These are phyloP conservation scores for Pontederia paniculata DNA, from an alignment of 176 grass and related monocot species.

Conservation along the genomic window DNA sequence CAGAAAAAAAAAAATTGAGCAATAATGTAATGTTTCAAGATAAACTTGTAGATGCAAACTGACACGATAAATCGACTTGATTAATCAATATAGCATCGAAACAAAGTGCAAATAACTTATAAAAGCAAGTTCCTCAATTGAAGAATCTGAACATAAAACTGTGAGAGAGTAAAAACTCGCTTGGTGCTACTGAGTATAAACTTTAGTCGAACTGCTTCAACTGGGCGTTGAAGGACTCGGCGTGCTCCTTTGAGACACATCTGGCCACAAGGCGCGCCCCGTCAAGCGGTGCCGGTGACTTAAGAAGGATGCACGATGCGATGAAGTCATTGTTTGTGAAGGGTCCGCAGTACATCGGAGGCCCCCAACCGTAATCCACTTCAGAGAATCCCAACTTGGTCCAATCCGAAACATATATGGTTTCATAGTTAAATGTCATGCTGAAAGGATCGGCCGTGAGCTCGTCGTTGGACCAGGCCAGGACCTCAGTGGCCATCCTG, in stretches of 20 bases:
- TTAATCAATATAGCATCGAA: too few relatives aligned
- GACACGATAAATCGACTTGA: too few relatives aligned
- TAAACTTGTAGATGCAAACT: too few relatives aligned
- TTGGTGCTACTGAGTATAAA: too few relatives aligned
- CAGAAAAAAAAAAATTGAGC: too few relatives aligned
- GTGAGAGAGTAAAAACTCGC: too few relatives aligned
- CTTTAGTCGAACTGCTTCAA: background rate
- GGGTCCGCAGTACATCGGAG: constrained; percentile 11
- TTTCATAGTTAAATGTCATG: constrained; percentile 6
- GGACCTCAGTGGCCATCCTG: background rate
- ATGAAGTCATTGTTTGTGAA: constrained; percentile 13
- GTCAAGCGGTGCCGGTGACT: background rate
- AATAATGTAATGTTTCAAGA: too few relatives aligned
- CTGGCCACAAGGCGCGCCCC: constrained; percentile 5
- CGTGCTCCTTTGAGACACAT: constrained; percentile 12
- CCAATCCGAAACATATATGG: constrained; percentile 19
- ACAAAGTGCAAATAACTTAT: too few relatives aligned
- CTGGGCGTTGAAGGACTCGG: background rate
- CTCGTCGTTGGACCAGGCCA: background rate
- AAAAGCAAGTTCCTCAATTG: too few relatives aligned
- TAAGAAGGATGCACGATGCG: constrained; percentile 7
- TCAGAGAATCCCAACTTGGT: constrained; percentile 13
- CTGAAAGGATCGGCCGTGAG: background rate
- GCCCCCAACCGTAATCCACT: constrained; percentile 22
- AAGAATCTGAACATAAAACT: too few relatives aligned